phyloP scores from a whole-genome alignment of 257 asterid species.

The Plantago major region DNA sequence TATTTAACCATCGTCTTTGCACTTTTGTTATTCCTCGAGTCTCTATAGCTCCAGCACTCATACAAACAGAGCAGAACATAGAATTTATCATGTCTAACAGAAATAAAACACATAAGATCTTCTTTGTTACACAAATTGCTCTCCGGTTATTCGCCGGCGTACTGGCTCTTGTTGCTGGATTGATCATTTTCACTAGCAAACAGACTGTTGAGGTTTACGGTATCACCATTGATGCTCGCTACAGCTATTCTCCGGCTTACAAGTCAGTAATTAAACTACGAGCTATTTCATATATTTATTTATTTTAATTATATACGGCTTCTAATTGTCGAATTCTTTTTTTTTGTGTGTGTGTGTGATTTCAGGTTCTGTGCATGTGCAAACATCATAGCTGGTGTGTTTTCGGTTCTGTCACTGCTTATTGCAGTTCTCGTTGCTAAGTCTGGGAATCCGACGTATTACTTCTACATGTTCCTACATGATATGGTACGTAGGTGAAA shows the following conservation, averaged over 20 bases:
- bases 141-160: not conserved
- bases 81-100: too few species aligned
- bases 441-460: constrained; percentile 19
- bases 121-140: not conserved
- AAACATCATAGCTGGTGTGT: constrained; percentile 34
- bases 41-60: too few species aligned
- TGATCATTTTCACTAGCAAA: constrained; percentile 21
- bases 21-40: too few species aligned
- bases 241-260: constrained; percentile 34
- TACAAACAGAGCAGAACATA: too few species aligned
- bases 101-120: not conserved
- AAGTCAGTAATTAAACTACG: constrained; percentile 11
- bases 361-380: constrained; percentile 55
- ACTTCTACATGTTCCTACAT: constrained; percentile 51
- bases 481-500: constrained; percentile 58
- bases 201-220: constrained; percentile 30
- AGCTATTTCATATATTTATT: not conserved
- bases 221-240: constrained; percentile 27
- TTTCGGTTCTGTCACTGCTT: constrained; percentile 32
- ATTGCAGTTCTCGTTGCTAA: constrained; percentile 22
- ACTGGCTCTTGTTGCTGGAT: not conserved
- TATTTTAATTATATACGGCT: not conserved
- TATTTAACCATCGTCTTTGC: too few species aligned
- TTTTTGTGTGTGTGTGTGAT: not conserved
- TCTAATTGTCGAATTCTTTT: not conserved